Conservation (phyloP, 352 stramenopile species). For the Pythium graminicola region DNA sequence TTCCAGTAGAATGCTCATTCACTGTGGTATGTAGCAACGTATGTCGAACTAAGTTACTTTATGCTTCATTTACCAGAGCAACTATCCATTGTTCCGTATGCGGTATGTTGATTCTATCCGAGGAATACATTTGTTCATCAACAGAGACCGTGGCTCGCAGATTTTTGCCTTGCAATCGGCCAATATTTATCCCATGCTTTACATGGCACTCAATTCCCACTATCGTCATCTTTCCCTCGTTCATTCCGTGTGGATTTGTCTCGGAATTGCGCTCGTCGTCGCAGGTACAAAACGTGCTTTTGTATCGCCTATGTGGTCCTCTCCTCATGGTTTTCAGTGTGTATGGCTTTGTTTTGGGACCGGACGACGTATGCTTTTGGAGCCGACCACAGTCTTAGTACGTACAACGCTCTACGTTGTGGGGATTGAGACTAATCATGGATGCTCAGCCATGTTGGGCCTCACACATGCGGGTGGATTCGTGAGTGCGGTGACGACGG, state of each 20-base stretch:
- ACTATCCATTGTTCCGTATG: conserved; percentile 58
- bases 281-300: neutral
- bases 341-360: conserved; percentile 51
- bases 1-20: no score
- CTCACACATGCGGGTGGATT: conserved; percentile 58
- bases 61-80: conserved; percentile 50
- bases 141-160: conserved; percentile 5
- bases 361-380: conserved; percentile 38
- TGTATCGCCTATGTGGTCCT: neutral
- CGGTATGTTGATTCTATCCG: conserved; percentile 23
- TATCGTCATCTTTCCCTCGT: conserved; percentile 32
- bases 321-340: no score
- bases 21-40: conserved; percentile 33
- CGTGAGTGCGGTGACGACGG: conserved; percentile 57
- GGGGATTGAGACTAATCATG: neutral
- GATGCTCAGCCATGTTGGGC: conserved; percentile 40
- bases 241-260: conserved; percentile 50
- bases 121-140: neutral
- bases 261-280: conserved; percentile 36
- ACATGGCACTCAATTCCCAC: conserved; percentile 50
- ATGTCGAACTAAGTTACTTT: conserved; percentile 54
- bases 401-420: neutral
- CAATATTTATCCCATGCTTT: conserved; percentile 65
- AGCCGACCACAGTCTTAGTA: conserved; percentile 43
- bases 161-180: conserved; percentile 62